Conservation (phyloP, 1,284 basidiomycete species). For the Stygiomarasmius scandens region DNA sequence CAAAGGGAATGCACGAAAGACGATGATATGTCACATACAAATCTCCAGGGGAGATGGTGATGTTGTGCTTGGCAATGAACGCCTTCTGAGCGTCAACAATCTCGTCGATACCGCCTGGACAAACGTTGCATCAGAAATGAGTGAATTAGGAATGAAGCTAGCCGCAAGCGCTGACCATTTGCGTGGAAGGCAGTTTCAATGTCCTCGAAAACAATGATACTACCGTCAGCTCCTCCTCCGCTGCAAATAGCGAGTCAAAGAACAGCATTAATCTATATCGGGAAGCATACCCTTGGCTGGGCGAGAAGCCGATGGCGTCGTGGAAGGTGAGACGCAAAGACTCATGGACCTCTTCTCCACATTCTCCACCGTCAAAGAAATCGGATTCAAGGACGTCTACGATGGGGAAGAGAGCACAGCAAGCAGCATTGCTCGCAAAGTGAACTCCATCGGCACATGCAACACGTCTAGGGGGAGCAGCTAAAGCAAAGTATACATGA, state of each 20-base stretch:
- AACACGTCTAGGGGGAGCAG: conserved; percentile 30
- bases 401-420: conserved; percentile 42
- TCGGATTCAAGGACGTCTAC: conserved; percentile 41
- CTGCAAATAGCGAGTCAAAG: too few species aligned
- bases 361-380: conserved; percentile 42
- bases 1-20: too few species aligned
- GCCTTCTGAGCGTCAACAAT: conserved; percentile 35
- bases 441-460: conserved; percentile 38
- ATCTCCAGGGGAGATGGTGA: conserved; percentile 35
- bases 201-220: conserved; percentile 37
- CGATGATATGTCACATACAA: conserved; percentile 31
- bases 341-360: conserved; percentile 45
- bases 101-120: conserved; percentile 35
- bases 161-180: conserved; percentile 24
- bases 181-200: conserved; percentile 36
- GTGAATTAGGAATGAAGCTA: neutral
- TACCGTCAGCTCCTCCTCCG: conserved; percentile 44
- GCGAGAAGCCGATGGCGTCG: conserved; percentile 45
- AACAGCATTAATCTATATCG: too few species aligned
- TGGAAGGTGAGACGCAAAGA: conserved; percentile 48
- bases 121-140: neutral
- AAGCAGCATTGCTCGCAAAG: conserved; percentile 38
- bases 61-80: conserved; percentile 36
- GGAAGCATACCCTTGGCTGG: conserved; percentile 22
- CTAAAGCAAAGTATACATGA: neutral